These are phyloP conservation scores for Agaricales sp. DNA, from an alignment of 1,284 basidiomycete genomes.

Conservation along the genomic window DNA sequence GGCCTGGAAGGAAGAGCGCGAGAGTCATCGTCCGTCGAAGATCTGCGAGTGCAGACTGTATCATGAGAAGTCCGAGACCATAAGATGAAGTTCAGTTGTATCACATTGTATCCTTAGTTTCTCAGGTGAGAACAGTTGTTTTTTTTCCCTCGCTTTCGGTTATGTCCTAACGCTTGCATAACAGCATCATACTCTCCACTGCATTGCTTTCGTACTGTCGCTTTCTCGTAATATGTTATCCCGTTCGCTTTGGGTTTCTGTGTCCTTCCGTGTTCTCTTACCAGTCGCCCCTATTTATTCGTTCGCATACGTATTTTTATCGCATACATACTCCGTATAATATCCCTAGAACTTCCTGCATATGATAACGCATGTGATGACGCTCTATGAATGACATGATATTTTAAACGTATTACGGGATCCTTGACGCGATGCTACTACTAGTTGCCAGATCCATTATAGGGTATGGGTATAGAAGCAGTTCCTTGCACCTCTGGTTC, in stretches of 20 bases:
- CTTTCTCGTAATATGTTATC: not conserved
- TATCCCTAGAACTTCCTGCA: not conserved
- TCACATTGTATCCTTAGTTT: not conserved
- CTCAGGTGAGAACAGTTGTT: not conserved
- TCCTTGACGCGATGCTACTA: too few species aligned
- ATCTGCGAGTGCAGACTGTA: constrained; percentile 1
- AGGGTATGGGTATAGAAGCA: too few species aligned
- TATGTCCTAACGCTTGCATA: not conserved
- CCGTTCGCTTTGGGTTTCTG: not conserved
- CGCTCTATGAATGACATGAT: not conserved
- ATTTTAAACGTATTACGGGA: too few species aligned
- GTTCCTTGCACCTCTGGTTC: too few species aligned
- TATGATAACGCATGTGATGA: not conserved
- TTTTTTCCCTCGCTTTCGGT: not conserved
- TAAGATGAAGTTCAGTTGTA: not conserved
- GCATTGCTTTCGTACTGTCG: not conserved
- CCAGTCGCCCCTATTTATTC: not conserved
- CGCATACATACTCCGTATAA: not conserved
- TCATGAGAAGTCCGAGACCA: not conserved
- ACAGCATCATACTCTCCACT: not conserved
- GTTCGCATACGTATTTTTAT: too few species aligned
- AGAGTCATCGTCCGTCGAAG: not conserved
- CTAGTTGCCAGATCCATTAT: too few species aligned
- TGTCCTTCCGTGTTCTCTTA: not conserved
- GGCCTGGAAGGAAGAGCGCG: not conserved